Evolutionary conservation across 768 basidiomycete species (phyloP).

Genomic region (Phylloporus sp.): DNA sequence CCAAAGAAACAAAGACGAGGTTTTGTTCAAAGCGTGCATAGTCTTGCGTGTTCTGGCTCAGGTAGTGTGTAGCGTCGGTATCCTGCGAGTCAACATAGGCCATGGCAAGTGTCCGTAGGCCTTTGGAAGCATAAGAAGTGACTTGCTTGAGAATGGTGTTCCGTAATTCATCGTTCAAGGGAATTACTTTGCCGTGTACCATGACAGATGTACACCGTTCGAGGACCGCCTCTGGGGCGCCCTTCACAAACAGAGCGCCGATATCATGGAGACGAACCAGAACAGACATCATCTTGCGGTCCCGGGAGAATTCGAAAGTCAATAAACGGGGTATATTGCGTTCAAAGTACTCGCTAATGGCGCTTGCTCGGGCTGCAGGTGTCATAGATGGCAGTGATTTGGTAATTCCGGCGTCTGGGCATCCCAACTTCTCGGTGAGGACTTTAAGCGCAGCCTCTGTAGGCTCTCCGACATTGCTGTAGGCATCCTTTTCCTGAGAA

Average conservation of each 20-base stretch:
- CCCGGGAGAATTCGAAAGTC: slow-evolving; percentile 97
- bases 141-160: slow-evolving; percentile 60
- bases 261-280: slow-evolving; percentile 65
- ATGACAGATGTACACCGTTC: slow-evolving; percentile 80
- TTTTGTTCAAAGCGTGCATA: slow-evolving; percentile 90
- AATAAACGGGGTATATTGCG: slow-evolving; percentile 70
- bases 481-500: slow-evolving; percentile 69
- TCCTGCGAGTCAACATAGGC: slow-evolving; percentile 81
- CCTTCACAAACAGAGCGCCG: slow-evolving; percentile 90
- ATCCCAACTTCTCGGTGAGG: slow-evolving; percentile 90
- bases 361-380: slow-evolving; percentile 65
- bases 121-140: slow-evolving; percentile 69
- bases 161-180: slow-evolving; percentile 62
- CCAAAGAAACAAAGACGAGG: slow-evolving; percentile 90
- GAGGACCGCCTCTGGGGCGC: slow-evolving; percentile 92
- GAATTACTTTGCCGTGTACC: slow-evolving; percentile 58
- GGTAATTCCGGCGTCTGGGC: slow-evolving; percentile 53
- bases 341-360: slow-evolving; percentile 83
- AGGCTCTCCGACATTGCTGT: slow-evolving; percentile 89
- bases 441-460: slow-evolving; percentile 97
- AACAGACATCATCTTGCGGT: slow-evolving; percentile 99
- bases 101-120: slow-evolving; percentile 87
- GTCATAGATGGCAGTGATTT: slow-evolving; percentile 56
- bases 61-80: slow-evolving; percentile 76
- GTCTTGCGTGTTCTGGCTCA: slow-evolving; percentile 70